Conservation (phyloP, 2,329 filamentous ascomycete genomes). For the Chaetomium sp. region DNA sequence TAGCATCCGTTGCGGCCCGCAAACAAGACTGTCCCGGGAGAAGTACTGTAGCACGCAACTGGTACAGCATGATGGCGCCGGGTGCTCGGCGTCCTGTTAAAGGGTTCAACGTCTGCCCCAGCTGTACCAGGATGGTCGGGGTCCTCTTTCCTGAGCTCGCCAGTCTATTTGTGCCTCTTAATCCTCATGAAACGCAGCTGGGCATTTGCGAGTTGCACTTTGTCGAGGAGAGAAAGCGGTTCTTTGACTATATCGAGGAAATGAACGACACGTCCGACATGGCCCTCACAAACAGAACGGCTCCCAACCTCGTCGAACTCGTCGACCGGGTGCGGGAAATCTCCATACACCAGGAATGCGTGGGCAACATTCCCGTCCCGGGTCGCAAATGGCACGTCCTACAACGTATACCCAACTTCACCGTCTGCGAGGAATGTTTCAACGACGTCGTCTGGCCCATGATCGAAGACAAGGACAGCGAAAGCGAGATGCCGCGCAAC, state of each 20-base stretch:
- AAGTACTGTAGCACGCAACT: slow-evolving; percentile 51
- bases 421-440: slow-evolving; percentile 83
- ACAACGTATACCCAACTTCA: slow-evolving; percentile 66
- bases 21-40: slow-evolving; percentile 53
- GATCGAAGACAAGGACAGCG: slow-evolving; percentile 40
- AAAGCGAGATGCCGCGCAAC: slow-evolving; percentile 50
- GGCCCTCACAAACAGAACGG: slow-evolving; percentile 37
- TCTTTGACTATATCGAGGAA: slow-evolving; percentile 54
- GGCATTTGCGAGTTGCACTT: slow-evolving; percentile 65
- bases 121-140: slow-evolving; percentile 67
- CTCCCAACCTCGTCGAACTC: slow-evolving; percentile 55
- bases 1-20: slow-evolving; percentile 57
- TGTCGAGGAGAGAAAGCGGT: slow-evolving; percentile 43
- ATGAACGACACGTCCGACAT: slow-evolving; percentile 52
- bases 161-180: slow-evolving; percentile 55
- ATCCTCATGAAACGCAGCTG: slow-evolving; percentile 39
- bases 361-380: slow-evolving; percentile 54
- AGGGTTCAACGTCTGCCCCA: slow-evolving; percentile 68
- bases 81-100: slow-evolving; percentile 56
- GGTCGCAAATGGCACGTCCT: slow-evolving; percentile 71
- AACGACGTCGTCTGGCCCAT: slow-evolving; percentile 70
- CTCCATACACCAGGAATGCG: slow-evolving; percentile 55
- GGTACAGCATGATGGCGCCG: slow-evolving; percentile 70
- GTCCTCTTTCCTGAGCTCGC: slow-evolving; percentile 65
- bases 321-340: slow-evolving; percentile 57